phyloP scores from a whole-genome alignment of 2,329 filamentous ascomycete species.

The Diplodia intermedia region DNA sequence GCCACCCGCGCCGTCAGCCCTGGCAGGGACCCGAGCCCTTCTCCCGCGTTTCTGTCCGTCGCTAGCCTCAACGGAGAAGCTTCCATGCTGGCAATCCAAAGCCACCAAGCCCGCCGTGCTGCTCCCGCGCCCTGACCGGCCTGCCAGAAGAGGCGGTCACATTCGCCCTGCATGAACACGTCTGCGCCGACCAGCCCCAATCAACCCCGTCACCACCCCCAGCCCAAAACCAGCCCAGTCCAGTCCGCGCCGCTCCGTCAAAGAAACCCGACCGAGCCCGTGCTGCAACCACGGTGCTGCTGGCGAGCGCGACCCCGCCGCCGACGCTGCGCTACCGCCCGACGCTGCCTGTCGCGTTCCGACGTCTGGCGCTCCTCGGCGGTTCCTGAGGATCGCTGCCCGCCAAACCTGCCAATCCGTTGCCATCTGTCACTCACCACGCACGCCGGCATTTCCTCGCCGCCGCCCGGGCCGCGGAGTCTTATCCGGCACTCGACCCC shows the following conservation, averaged over 20 bases:
- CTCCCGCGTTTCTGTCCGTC: slow-evolving; percentile 27
- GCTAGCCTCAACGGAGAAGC: slow-evolving; percentile 26
- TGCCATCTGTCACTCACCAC: not conserved
- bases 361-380: not conserved
- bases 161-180: slow-evolving; percentile 30
- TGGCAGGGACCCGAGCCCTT: slow-evolving; percentile 26
- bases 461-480: slow-evolving; percentile 2
- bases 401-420: slow-evolving; percentile 9
- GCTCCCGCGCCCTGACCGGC: slow-evolving; percentile 14
- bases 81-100: slow-evolving; percentile 24
- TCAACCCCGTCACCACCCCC: not conserved
- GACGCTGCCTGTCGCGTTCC: not conserved
- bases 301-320: not conserved
- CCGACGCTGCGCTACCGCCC: not conserved
- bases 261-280: not conserved
- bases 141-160: slow-evolving; percentile 27
- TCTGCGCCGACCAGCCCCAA: slow-evolving; percentile 9
- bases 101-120: slow-evolving; percentile 1
- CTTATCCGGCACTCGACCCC: slow-evolving; percentile 1
- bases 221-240: not conserved
- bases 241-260: too few species aligned
- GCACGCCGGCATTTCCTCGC: not conserved
- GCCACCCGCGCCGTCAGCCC: slow-evolving; percentile 20
- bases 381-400: slow-evolving; percentile 24
- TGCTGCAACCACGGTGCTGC: slow-evolving; percentile 4